Evolutionary conservation across 169 alveolate species (phyloP).

Genomic region (Theileria annulata): DNA sequence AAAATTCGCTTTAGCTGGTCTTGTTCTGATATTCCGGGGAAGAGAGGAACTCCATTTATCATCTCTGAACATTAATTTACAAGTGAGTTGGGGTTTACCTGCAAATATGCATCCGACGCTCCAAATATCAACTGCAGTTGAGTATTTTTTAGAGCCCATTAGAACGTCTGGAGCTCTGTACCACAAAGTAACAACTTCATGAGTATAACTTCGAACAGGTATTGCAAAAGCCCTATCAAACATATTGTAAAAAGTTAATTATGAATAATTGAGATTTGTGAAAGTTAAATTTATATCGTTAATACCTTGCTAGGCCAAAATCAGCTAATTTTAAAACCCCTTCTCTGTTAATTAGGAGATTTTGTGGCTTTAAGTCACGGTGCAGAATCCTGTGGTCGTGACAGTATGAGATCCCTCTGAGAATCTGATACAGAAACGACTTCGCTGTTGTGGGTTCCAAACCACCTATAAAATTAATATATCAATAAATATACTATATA

Average conservation of each 20-base stretch:
- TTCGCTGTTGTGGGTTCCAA: conserved; percentile 86
- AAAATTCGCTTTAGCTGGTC: conserved; percentile 96
- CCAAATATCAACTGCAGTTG: conserved; percentile 99
- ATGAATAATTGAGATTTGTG: not conserved
- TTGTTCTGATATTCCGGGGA: conserved; percentile 95
- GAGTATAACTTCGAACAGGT: conserved; percentile 97
- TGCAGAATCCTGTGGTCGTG: conserved; percentile 97
- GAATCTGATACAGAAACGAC: conserved; percentile 92
- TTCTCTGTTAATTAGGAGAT: conserved; percentile 91
- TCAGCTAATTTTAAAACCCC: conserved; percentile 97
- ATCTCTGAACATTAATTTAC: conserved; percentile 79
- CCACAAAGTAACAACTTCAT: conserved; percentile 98
- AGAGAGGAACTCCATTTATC: conserved; percentile 96
- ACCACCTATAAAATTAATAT: conserved; percentile 71
- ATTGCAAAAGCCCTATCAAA: conserved; percentile 95
- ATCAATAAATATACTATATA: not conserved
- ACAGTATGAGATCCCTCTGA: conserved; percentile 96
- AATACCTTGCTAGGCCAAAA: conserved; percentile 95
- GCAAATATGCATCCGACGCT: conserved; percentile 96
- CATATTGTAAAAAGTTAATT: conserved; percentile 47
- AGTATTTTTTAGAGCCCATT: conserved; percentile 95
- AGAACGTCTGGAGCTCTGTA: conserved; percentile 99
- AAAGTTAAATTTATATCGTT: not conserved
- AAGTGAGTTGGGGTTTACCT: conserved; percentile 43
- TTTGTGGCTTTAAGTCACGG: conserved; percentile 99